These are phyloP conservation scores for Caulochytrium protostelioides DNA, from an alignment of 371 early-diverging fungal species.

Conservation along the genomic window DNA sequence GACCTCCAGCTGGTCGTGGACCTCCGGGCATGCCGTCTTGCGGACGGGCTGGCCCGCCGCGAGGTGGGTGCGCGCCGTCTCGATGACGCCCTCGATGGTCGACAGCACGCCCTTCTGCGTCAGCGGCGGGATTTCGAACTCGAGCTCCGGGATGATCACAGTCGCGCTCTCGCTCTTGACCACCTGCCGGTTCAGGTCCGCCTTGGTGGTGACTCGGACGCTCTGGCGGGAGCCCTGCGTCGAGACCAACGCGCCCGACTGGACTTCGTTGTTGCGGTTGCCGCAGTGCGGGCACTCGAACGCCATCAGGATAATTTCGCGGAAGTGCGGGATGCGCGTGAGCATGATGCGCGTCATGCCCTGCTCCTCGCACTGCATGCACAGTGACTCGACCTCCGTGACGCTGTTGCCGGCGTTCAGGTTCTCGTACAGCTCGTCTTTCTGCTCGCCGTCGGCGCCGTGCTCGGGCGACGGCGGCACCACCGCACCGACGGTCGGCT, in stretches of 20 bases:
- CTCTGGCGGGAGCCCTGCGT: conserved; percentile 54
- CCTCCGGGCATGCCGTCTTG: conserved; percentile 31
- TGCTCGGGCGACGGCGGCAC: background rate
- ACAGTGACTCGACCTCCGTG: conserved; percentile 69
- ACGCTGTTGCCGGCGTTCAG: conserved; percentile 9
- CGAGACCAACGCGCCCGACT: conserved; percentile 55
- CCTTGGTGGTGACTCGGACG: conserved; percentile 33
- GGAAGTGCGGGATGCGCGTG: conserved; percentile 80
- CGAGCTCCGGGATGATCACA: conserved; percentile 56
- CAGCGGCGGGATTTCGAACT: conserved; percentile 68
- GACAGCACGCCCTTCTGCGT: conserved; percentile 53
- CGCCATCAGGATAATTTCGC: conserved; percentile 75
- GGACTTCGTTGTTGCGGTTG: conserved; percentile 69
- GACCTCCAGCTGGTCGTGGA: conserved; percentile 49
- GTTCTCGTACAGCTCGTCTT: conserved; percentile 6
- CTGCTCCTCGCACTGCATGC: conserved; percentile 73
- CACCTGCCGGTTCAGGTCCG: conserved; percentile 71
- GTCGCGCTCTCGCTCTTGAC: conserved; percentile 69
- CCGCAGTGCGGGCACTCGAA: conserved; percentile 88
- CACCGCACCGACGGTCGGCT: too few relatives aligned
- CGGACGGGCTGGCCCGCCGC: conserved; percentile 50
- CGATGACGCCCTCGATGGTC: conserved; percentile 69
- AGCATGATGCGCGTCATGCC: conserved; percentile 66
- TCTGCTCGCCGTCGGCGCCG: background rate
- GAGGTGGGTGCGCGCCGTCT: conserved; percentile 61